Evolutionary conservation across 306 rosid genomes (phyloP), one percentile per base, ranked within the genome.

Genomic region (Vigna mungo): DNA sequence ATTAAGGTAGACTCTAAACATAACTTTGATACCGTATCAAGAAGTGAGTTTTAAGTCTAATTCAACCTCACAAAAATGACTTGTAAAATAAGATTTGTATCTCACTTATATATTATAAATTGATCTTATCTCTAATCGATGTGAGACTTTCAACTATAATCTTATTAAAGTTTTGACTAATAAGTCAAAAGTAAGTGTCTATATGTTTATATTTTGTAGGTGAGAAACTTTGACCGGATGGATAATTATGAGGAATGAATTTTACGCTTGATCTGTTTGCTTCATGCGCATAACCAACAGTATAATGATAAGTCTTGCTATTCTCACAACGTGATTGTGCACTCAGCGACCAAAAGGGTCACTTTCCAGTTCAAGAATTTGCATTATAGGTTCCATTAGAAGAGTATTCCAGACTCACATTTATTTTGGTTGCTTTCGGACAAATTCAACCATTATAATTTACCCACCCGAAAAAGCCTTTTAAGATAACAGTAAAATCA

Each of bases 261-360:
- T 76, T 78, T 75, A 71, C 30, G 43, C 25, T 65, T 43, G 75
- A 68, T 79, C 12, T 75, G 83, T 63, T 30, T 60, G 80, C 78
- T 85, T 77, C 85, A 83, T 81, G 88, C 87, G 84, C 84, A 77
- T 66, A 81, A 81, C 58, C 49, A 79, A 85, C 88, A 87, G 86
- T 84, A 77, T 65, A 77, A 84, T 84, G 85, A 84, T 84, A 87
- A 79, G 83, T 54, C 14, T 82, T 44, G 66, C 17, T 66, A 75
- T 77, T 82, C 71, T 44, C 68, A 74, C 75, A 58, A 49, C 48
- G 15, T 12, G 49, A 68, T 44, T 62, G 53, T 88, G 78, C 81
- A 74, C 72, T 79, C 10, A 75, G 56, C 68, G 43, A 70, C 21
- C 41, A 78, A 71, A 75, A 75, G 78, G 51, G 60, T 72, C 64